A percentile compares a stretch with the other conserved stretches of the same genome.
Conservation (phyloP, 345 rosid genomes). For the Lepidium sativum region DNA sequence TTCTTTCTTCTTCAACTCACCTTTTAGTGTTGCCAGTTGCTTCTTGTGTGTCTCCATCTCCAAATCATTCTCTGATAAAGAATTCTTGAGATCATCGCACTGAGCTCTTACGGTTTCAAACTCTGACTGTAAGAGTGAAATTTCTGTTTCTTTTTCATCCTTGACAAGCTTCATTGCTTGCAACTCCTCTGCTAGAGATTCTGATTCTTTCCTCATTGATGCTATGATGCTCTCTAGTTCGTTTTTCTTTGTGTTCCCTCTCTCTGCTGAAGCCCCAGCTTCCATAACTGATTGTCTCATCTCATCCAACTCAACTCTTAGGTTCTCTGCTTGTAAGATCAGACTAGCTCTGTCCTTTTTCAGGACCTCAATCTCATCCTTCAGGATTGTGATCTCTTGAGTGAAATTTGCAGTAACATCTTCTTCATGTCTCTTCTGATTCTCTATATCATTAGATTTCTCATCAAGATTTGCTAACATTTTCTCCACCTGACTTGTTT, state of each 20-base stretch:
- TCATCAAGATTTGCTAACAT: conserved; percentile 40
- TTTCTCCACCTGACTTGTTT: conserved; percentile 38
- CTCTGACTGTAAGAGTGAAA: conserved; percentile 38
- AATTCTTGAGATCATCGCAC: conserved; percentile 39
- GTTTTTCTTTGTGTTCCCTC: conserved; percentile 32
- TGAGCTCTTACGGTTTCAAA: conserved; percentile 33
- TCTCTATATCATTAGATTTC: conserved; percentile 43
- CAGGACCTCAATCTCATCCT: conserved; percentile 38
- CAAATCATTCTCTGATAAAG: conserved; percentile 37
- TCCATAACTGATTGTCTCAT: conserved; percentile 35
- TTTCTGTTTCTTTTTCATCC: conserved; percentile 38
- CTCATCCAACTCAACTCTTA: conserved; percentile 37
- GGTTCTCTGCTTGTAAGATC: conserved; percentile 31
- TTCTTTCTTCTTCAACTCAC: conserved; percentile 63
- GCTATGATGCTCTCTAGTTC: conserved; percentile 34
- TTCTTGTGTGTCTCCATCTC: conserved; percentile 63
- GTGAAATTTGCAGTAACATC: conserved; percentile 32
- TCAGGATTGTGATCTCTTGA: conserved; percentile 34
- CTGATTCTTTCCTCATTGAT: conserved; percentile 40
- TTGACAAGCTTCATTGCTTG: conserved; percentile 31
- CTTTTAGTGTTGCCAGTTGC: conserved; percentile 45
- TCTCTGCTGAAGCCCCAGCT: conserved; percentile 36
- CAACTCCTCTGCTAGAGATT: conserved; percentile 35
- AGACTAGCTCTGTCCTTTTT: conserved; percentile 23
- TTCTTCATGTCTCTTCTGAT: conserved; percentile 42